Conservation (phyloP, 129 eudicot species). For the Solidago caesia region DNA sequence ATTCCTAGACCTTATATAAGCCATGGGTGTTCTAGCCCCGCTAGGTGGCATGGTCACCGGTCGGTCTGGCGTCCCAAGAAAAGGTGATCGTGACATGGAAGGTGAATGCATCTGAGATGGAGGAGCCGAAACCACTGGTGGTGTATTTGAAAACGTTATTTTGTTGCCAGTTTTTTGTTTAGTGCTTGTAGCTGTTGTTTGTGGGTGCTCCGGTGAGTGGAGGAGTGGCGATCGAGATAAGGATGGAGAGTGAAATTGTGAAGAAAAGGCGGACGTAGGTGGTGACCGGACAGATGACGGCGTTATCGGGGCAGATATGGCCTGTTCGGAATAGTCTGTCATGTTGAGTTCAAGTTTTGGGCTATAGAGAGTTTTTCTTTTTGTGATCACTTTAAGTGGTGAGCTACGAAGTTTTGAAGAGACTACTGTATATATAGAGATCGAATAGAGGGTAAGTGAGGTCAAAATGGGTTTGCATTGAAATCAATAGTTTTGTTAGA, state of each 20-base stretch:
- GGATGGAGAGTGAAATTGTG: slow-evolving; percentile 34
- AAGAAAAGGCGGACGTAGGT: slow-evolving; percentile 23
- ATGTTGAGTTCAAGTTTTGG: slow-evolving; percentile 26
- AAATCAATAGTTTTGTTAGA: background rate
- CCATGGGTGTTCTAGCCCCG: slow-evolving; percentile 34
- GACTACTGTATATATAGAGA: slow-evolving; percentile 25
- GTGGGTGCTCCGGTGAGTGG: slow-evolving; percentile 27
- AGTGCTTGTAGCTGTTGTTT: background rate
- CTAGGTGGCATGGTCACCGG: slow-evolving; percentile 42
- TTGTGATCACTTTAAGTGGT: slow-evolving; percentile 8
- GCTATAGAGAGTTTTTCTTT: background rate
- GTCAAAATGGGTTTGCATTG: slow-evolving; percentile 22
- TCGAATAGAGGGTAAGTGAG: background rate
- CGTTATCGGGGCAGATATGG: slow-evolving; percentile 22
- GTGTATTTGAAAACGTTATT: slow-evolving; percentile 27
- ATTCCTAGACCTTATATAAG: slow-evolving; percentile 38
- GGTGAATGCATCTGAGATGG: slow-evolving; percentile 54
- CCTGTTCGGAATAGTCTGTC: slow-evolving; percentile 29
- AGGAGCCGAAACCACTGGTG: slow-evolving; percentile 39
- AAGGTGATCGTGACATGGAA: slow-evolving; percentile 39
- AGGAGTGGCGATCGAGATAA: slow-evolving; percentile 34
- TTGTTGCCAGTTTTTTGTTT: slow-evolving; percentile 28
- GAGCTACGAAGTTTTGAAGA: background rate
- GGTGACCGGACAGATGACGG: slow-evolving; percentile 22
- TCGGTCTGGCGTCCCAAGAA: slow-evolving; percentile 36